Base-by-base conservation (phyloP, 225 moss, liverwort and hornwort genomes). In the Climacium dendroides region DNA sequence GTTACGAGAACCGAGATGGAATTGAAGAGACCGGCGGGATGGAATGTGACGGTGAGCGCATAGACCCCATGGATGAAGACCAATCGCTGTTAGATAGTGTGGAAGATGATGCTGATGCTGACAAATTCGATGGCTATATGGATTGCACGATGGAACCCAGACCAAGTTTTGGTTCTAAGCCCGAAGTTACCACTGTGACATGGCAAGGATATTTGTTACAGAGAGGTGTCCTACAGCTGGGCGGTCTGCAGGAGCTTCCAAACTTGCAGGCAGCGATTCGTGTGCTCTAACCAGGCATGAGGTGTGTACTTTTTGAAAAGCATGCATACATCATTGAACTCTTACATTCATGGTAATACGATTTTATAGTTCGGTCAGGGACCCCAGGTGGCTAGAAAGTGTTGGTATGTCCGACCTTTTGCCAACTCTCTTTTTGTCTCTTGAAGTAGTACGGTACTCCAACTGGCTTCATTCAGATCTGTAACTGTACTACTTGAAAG, bases 151-250 rank as follows among this genome's bases (percentile, higher is more conserved):
- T 85, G 89, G 91, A 90, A 80, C 75, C 78, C 43, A 85, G 81
- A 52, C 75, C 83, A 37, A 82, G 70, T 78, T 85, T 85, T 34
- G 66, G 81, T 83, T 73, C 88, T 25, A 87, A 85, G 82, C 62
- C 81, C 76, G 93, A 90, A 67, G 89, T 89, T 80, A 84, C 87
- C 82, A 60, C 84, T 79, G 86, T 91, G 25, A 85, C 80, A 58
- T 94, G 94, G 94, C 91, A 91, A 86, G 92, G 94, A 13, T 89
- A 74, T 82, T 81, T 94, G 87, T 85, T 93, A 37, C 91, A 94
- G 71, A 84, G 88, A 57, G 94, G 92, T 74, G 81, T 90, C n/a
- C 59, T 93, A 32, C 91, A 94, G 89, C 89, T 89, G 69, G 78
- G 91, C 35, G 80, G 82, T 82, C 79, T 89, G 72, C 90, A 91